Conservation (phyloP, 352 stramenopile species). For the Globisporangium radiosum region DNA sequence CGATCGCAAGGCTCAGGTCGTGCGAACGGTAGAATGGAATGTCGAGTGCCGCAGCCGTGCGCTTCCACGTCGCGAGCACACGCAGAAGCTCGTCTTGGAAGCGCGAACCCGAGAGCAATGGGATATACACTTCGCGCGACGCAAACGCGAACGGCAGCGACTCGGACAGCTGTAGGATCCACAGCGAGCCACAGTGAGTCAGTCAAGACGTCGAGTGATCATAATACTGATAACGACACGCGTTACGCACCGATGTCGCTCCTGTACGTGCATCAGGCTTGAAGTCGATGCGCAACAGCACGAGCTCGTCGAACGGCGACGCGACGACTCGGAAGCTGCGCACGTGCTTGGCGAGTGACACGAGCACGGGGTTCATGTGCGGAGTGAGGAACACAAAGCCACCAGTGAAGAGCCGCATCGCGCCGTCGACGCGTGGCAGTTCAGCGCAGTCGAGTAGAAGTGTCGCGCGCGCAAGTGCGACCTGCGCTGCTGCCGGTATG, state of each 20-base stretch:
- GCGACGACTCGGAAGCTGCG: constrained; percentile 38
- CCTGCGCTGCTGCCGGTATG: constrained; percentile 3
- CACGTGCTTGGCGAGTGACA: constrained; percentile 59
- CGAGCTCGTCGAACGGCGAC: constrained; percentile 54
- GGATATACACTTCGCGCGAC: constrained; percentile 32
- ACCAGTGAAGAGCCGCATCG: constrained; percentile 41
- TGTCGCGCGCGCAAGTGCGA: constrained; percentile 24
- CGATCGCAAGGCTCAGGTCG: constrained; percentile 28
- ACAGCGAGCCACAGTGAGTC: not conserved
- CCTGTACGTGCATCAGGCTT: constrained; percentile 21
- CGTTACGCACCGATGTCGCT: constrained; percentile 19
- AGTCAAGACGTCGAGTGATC: not conserved
- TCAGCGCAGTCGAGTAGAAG: constrained; percentile 46
- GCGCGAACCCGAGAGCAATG: constrained; percentile 48
- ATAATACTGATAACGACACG: not conserved
- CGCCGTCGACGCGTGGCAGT: constrained; percentile 34
- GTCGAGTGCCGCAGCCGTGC: constrained; percentile 26
- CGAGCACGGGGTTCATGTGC: constrained; percentile 48
- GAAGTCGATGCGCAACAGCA: constrained; percentile 51
- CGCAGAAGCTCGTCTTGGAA: constrained; percentile 63
- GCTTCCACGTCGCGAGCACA: constrained; percentile 50
- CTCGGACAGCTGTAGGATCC: constrained; percentile 21
- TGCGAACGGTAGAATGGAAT: constrained; percentile 53
- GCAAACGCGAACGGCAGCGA: constrained; percentile 28
- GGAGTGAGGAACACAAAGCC: constrained; percentile 57